These are phyloP conservation scores for Ambrosia hybrid DNA, from an alignment of 140 eudicot genomes.

Conservation along the genomic window DNA sequence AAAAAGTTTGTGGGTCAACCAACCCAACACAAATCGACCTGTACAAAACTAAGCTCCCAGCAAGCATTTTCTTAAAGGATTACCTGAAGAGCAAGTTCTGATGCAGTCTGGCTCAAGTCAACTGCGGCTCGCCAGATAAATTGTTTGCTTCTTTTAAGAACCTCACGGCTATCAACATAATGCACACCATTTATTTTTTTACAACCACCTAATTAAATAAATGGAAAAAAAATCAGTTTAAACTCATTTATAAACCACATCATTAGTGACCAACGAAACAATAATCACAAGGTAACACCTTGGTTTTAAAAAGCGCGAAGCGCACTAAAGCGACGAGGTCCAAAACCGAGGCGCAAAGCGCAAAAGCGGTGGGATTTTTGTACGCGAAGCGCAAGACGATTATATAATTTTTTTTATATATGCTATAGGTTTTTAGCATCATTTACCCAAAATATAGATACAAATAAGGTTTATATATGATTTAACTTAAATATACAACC, in stretches of 20 bases:
- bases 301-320: too few species aligned
- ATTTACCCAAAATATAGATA: too few species aligned
- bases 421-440: too few species aligned
- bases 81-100: constrained; percentile 97
- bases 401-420: too few species aligned
- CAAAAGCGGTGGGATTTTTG: too few species aligned
- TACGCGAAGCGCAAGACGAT: too few species aligned
- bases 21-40: neutral
- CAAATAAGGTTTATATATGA: too few species aligned
- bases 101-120: constrained; percentile 72
- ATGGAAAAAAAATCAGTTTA: constrained; percentile 4
- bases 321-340: too few species aligned
- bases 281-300: neutral
- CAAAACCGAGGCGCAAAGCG: too few species aligned
- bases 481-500: too few species aligned
- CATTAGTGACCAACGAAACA: constrained; percentile 7
- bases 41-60: neutral
- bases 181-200: constrained; percentile 61
- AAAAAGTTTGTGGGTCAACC: neutral
- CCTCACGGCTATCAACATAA: constrained; percentile 69
- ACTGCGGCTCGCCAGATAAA: constrained; percentile 91
- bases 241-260: constrained; percentile 6
- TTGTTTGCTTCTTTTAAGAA: constrained; percentile 80
- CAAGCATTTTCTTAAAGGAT: neutral
- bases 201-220: constrained; percentile 63